phyloP scores from a whole-genome alignment of 257 asterid species.

The Ligustrum vulgare region DNA sequence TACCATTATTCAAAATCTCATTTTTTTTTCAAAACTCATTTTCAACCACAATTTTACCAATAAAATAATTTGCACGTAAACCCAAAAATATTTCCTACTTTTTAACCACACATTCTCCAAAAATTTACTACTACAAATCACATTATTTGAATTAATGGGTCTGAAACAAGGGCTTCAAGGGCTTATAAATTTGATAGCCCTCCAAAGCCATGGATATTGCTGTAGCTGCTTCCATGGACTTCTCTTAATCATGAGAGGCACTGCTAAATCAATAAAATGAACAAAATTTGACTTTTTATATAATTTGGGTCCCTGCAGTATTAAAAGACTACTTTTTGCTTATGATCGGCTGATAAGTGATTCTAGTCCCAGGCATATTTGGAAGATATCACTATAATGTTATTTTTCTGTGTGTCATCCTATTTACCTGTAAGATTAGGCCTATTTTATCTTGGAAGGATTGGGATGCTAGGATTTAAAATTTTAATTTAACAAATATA shows the following conservation, averaged over 20 bases:
- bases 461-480: slow-evolving; percentile 1
- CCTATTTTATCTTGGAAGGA: neutral
- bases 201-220: neutral
- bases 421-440: neutral
- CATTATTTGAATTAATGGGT: no score
- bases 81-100: no score
- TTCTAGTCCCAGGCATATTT: neutral
- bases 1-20: no score
- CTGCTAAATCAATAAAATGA: neutral
- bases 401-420: no score
- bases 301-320: neutral
- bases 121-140: no score
- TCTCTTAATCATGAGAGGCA: neutral
- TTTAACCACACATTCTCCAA: no score
- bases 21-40: no score
- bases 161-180: no score
- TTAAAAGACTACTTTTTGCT: neutral
- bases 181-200: neutral
- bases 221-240: neutral
- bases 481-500: neutral
- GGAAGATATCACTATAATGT: neutral
- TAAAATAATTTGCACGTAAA: no score
- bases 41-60: no score
- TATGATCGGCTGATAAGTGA: neutral
- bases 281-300: neutral